phyloP scores from a whole-genome alignment of 2,329 filamentous ascomycete species.

The Plenodomus biglobosus region DNA sequence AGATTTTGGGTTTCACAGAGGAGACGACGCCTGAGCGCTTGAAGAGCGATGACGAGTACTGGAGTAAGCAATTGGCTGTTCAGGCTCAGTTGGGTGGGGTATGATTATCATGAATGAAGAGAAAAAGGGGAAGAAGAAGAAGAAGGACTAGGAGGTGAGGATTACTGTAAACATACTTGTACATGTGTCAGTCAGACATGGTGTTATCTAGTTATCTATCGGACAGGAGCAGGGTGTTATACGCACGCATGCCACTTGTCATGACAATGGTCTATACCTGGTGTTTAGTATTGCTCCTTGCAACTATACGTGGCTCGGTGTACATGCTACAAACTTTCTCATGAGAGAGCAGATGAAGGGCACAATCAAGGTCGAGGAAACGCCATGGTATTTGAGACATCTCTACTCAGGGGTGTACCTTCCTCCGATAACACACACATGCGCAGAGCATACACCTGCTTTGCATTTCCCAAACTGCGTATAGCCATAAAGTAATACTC shows the following conservation, averaged over 20 bases:
- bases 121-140: no score
- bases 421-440: background rate
- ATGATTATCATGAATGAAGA: no score
- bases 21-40: constrained; percentile 47
- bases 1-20: constrained; percentile 64
- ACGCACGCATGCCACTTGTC: background rate
- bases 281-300: no score
- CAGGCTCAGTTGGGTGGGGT: no score
- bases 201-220: constrained; percentile 1
- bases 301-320: no score
- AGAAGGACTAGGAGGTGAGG: no score
- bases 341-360: background rate
- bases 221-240: background rate
- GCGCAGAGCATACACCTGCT: background rate
- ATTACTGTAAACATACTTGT: constrained; percentile 19
- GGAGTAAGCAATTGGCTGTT: constrained; percentile 20
- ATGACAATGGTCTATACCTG: background rate
- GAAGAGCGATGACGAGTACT: constrained; percentile 25
- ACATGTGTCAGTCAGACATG: background rate
- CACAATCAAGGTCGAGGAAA: background rate
- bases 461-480: background rate
- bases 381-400: background rate
- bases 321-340: background rate
- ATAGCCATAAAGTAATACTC: background rate
- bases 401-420: background rate